These are phyloP conservation scores for Kurtzmaniella quercitrusa DNA, from an alignment of 1,139 yeast genomes.

Conservation along the genomic window DNA sequence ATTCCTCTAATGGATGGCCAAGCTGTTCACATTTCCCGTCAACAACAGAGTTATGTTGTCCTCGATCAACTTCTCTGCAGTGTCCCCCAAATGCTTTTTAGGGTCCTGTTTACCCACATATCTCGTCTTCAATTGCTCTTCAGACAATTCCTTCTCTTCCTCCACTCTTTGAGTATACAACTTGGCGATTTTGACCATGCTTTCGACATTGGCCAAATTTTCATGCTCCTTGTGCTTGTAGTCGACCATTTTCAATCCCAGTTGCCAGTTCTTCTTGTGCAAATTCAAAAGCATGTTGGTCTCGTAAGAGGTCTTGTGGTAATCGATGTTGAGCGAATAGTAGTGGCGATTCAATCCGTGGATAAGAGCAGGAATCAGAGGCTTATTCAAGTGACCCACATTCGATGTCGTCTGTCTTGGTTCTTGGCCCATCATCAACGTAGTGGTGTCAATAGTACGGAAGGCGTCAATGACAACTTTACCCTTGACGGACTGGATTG, in stretches of 20 bases:
- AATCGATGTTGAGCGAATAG: slow-evolving; percentile 91
- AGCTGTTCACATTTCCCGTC: slow-evolving; percentile 85
- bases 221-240: slow-evolving; percentile 75
- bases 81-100: slow-evolving; percentile 90
- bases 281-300: slow-evolving; percentile 91
- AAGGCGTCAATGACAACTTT: slow-evolving; percentile 99
- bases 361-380: slow-evolving; percentile 95
- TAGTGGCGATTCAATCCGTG: slow-evolving; percentile 97
- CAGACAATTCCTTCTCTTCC: slow-evolving; percentile 81
- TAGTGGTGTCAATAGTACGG: slow-evolving; percentile 84
- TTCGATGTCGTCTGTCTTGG: slow-evolving; percentile 98
- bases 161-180: slow-evolving; percentile 86
- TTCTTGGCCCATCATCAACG: slow-evolving; percentile 93
- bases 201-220: slow-evolving; percentile 68
- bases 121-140: slow-evolving; percentile 84
- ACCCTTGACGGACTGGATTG: slow-evolving; percentile 97
- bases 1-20: slow-evolving; percentile 54
- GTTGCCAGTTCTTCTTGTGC: slow-evolving; percentile 96
- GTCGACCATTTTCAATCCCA: slow-evolving; percentile 78
- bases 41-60: slow-evolving; percentile 84
- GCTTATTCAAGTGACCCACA: slow-evolving; percentile 91
- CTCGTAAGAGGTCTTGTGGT: slow-evolving; percentile 88
- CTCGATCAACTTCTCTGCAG: slow-evolving; percentile 82
- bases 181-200: slow-evolving; percentile 86
- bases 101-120: slow-evolving; percentile 99